These are phyloP conservation scores for Lentinula aciculospora DNA, from an alignment of 768 basidiomycete genomes.

Conservation along the genomic window DNA sequence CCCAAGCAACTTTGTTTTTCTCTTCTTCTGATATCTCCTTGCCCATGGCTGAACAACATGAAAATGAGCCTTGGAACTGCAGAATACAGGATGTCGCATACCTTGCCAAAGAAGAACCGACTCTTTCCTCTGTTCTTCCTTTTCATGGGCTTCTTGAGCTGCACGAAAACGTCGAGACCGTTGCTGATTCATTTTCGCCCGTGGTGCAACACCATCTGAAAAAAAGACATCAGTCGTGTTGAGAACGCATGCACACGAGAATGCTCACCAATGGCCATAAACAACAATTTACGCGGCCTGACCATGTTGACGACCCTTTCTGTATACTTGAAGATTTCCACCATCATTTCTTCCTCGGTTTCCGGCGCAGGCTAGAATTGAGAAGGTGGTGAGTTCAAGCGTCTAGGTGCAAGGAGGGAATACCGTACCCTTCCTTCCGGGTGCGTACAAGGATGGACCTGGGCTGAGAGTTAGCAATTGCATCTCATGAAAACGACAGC, in stretches of 20 bases:
- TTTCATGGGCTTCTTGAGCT: slow-evolving; percentile 91
- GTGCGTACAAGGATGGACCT: slow-evolving; percentile 99
- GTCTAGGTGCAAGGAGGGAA: neutral
- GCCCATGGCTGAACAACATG: slow-evolving; percentile 70
- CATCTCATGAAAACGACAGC: neutral
- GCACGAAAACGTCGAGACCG: slow-evolving; percentile 94
- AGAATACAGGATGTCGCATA: slow-evolving; percentile 22
- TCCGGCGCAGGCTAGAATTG: slow-evolving; percentile 79
- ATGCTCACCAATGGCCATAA: slow-evolving; percentile 93
- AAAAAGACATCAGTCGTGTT: slow-evolving; percentile 1
- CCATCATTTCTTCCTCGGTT: slow-evolving; percentile 99
- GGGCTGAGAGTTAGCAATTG: slow-evolving; percentile 4
- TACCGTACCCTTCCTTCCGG: slow-evolving; percentile 84
- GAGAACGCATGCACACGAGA: neutral
- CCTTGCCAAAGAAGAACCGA: slow-evolving; percentile 85
- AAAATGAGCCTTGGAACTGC: neutral
- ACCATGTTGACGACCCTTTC: slow-evolving; percentile 97
- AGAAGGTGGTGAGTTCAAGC: slow-evolving; percentile 1
- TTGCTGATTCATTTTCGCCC: slow-evolving; percentile 99
- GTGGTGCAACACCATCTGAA: slow-evolving; percentile 91
- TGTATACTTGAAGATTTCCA: slow-evolving; percentile 94
- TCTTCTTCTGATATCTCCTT: slow-evolving; percentile 79
- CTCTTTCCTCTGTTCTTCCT: slow-evolving; percentile 82
- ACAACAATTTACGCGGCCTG: slow-evolving; percentile 87
- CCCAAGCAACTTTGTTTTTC: slow-evolving; percentile 85